phyloP scores from a whole-genome alignment of 2,329 filamentous ascomycete genomes.

The Neofusicoccum cordaticola region DNA sequence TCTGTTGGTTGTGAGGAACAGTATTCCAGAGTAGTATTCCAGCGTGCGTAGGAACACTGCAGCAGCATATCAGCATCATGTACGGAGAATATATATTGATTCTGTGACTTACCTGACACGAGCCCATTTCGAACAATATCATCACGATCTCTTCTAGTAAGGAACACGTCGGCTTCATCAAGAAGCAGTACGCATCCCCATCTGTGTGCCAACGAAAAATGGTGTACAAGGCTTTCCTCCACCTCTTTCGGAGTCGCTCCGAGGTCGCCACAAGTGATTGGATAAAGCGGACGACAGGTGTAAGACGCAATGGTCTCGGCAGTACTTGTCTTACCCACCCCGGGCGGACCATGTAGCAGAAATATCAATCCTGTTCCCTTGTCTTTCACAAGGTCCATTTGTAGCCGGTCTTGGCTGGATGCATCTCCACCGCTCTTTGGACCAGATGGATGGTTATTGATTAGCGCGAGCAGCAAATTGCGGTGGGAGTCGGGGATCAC shows the following conservation, averaged over 20 bases:
- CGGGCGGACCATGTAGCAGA: neutral
- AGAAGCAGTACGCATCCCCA: slow-evolving; percentile 15
- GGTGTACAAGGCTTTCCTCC: slow-evolving; percentile 15
- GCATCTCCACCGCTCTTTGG: neutral
- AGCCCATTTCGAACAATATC: slow-evolving; percentile 41
- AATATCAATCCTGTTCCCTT: neutral
- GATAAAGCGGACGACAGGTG: neutral
- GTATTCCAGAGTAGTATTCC: slow-evolving; percentile 23
- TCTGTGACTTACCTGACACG: neutral
- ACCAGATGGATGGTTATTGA: slow-evolving; percentile 24
- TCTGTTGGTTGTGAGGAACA: slow-evolving; percentile 36
- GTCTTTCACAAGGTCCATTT: neutral
- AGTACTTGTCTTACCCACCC: neutral
- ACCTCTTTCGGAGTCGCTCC: slow-evolving; percentile 19
- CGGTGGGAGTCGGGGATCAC: slow-evolving; percentile 30
- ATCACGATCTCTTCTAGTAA: slow-evolving; percentile 46
- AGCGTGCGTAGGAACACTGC: slow-evolving; percentile 17
- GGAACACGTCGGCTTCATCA: slow-evolving; percentile 49
- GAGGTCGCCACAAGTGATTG: slow-evolving; percentile 14
- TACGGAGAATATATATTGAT: neutral
- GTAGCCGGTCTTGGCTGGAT: neutral
- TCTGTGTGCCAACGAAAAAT: slow-evolving; percentile 17
- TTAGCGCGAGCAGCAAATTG: slow-evolving; percentile 31
- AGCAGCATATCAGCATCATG: neutral
- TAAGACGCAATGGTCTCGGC: slow-evolving; percentile 3